phyloP scores from a whole-genome alignment of 495 filamentous ascomycete genomes.

The Aspergillus baeticus region DNA sequence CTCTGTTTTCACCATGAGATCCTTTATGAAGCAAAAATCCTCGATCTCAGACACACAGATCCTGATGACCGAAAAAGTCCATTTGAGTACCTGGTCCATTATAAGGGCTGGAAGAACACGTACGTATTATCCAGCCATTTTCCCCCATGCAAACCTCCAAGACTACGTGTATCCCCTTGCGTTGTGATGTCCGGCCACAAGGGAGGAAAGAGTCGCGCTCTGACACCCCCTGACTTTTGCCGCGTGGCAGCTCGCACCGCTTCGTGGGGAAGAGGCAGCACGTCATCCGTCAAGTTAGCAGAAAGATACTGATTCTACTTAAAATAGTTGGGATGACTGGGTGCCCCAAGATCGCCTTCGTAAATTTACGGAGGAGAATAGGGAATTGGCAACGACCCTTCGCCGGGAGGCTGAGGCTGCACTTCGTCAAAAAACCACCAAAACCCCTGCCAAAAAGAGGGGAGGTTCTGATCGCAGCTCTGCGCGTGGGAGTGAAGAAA shows the following conservation, averaged over 20 bases:
- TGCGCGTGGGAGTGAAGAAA: constrained; percentile 82
- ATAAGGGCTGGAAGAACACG: constrained; percentile 99
- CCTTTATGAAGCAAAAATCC: constrained; percentile 93
- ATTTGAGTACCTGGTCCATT: constrained; percentile 88
- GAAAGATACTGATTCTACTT: constrained; percentile 11
- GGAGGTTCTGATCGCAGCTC: constrained; percentile 75
- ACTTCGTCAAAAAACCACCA: constrained; percentile 37
- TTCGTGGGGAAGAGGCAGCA: constrained; percentile 1
- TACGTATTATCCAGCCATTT: constrained; percentile 45
- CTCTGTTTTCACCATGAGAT: constrained; percentile 97
- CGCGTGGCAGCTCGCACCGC: constrained; percentile 2
- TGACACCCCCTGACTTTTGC: constrained; percentile 11
- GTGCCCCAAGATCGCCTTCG: constrained; percentile 90
- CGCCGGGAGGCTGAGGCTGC: constrained; percentile 44
- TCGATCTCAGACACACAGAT: constrained; percentile 67
- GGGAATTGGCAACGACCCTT: constrained; percentile 65
- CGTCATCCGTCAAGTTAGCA: constrained; percentile 4
- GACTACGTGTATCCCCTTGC: not conserved
- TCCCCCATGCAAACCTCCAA: not conserved
- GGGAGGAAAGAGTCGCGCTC: not conserved
- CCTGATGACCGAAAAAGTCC: constrained; percentile 70
- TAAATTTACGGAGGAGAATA: constrained; percentile 93
- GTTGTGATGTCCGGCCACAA: not conserved
- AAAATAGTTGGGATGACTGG: constrained; percentile 91
- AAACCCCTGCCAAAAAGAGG: constrained; percentile 56